Conservation (phyloP, 2,329 filamentous ascomycete species). For the Graphium sp. region DNA sequence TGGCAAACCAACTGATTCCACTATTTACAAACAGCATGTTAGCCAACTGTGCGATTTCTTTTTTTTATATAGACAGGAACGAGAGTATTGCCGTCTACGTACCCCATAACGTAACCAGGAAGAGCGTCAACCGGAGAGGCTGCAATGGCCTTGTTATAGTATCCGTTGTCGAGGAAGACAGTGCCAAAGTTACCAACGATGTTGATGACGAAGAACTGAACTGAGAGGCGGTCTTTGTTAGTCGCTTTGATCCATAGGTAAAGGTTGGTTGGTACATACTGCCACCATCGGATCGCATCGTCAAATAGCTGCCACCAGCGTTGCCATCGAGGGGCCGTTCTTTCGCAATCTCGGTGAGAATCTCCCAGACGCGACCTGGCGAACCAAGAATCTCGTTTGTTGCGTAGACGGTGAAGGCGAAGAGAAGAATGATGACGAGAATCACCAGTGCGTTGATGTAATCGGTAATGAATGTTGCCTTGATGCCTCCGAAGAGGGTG, state of each 20-base stretch:
- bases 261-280: conserved; percentile 36
- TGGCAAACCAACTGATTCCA: conserved; percentile 69
- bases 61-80: too few species aligned
- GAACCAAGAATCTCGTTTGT: conserved; percentile 51
- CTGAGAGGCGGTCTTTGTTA: background rate
- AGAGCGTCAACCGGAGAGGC: conserved; percentile 64
- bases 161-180: conserved; percentile 63
- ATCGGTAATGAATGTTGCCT: conserved; percentile 63
- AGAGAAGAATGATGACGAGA: conserved; percentile 62
- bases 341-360: conserved; percentile 45
- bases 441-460: conserved; percentile 65
- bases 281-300: conserved; percentile 60
- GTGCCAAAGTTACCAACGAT: conserved; percentile 62
- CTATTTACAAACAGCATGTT: conserved; percentile 1
- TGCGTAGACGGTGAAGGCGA: conserved; percentile 59
- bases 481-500: conserved; percentile 53
- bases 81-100: background rate
- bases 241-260: background rate
- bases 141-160: conserved; percentile 76
- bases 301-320: conserved; percentile 58
- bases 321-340: conserved; percentile 60
- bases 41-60: background rate
- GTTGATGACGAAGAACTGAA: conserved; percentile 63
- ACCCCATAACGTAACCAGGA: conserved; percentile 61
- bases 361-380: conserved; percentile 55